Evolutionary conservation across 306 rosid genomes (phyloP).

Genomic region (Aeschynomene evenia): DNA sequence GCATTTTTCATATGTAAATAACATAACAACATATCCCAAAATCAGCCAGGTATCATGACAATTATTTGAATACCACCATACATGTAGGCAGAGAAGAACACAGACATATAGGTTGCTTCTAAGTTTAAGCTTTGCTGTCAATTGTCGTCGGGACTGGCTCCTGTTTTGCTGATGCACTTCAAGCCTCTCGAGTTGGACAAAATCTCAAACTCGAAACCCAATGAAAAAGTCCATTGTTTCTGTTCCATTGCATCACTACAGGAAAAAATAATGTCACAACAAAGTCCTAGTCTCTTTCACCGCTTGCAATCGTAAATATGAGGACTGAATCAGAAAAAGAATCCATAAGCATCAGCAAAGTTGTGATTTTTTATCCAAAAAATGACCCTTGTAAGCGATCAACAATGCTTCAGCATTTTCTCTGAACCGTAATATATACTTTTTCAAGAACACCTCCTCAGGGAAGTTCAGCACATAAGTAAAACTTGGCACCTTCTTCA

Average conservation of each 20-base stretch:
- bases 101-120: not conserved
- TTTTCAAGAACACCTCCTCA: conserved; percentile 42
- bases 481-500: conserved; percentile 38
- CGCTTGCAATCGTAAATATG: not conserved
- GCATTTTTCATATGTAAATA: not conserved
- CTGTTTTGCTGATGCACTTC: conserved; percentile 34
- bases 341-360: not conserved
- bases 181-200: no score
- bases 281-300: no score
- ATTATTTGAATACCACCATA: not conserved
- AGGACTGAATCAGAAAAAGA: not conserved
- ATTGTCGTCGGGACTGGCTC: conserved; percentile 58
- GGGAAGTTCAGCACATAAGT: not conserved
- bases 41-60: not conserved
- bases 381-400: conserved; percentile 42
- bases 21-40: not conserved
- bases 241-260: no score
- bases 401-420: conserved; percentile 40
- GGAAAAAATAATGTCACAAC: no score
- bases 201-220: no score
- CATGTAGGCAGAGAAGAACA: not conserved
- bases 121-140: conserved; percentile 53
- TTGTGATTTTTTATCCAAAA: conserved; percentile 12
- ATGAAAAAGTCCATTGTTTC: no score
- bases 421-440: conserved; percentile 35